These are phyloP conservation scores for Hippophae gyantsensis DNA, from an alignment of 306 rosid genomes.

Conservation along the genomic window DNA sequence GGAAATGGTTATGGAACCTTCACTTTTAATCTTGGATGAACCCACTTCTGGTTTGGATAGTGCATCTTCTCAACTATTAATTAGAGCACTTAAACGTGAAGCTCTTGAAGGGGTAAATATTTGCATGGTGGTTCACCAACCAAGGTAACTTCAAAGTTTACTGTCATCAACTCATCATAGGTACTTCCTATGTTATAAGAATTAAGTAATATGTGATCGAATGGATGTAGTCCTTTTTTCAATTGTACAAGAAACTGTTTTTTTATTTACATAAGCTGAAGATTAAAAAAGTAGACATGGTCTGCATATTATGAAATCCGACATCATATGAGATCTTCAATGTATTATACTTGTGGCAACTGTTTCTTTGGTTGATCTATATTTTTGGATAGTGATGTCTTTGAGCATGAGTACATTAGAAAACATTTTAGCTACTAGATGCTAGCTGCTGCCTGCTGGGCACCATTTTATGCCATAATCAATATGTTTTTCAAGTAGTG, in stretches of 20 bases:
- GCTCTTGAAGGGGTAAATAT: conserved; percentile 96
- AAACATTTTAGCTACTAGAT: too few relatives aligned
- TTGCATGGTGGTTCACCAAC: conserved; percentile 99
- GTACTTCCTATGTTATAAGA: not conserved
- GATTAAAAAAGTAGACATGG: not conserved
- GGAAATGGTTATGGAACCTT: conserved; percentile 99
- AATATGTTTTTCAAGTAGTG: too few relatives aligned
- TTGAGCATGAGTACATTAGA: too few relatives aligned
- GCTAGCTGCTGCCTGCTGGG: too few relatives aligned
- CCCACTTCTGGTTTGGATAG: conserved; percentile 99
- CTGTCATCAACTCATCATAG: conserved; percentile 1
- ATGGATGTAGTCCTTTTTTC: not conserved
- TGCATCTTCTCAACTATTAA: conserved; percentile 87
- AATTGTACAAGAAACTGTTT: too few relatives aligned
- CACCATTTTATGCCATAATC: too few relatives aligned
- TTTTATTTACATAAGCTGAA: too few relatives aligned
- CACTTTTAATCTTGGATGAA: conserved; percentile 87
- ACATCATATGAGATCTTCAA: not conserved
- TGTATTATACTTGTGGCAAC: not conserved
- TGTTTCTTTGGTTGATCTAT: too few relatives aligned
- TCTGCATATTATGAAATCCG: not conserved
- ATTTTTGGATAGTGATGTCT: too few relatives aligned
- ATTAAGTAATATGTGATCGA: not conserved
- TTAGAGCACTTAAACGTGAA: conserved; percentile 88
- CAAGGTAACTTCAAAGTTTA: conserved; percentile 48